Base-by-base conservation (phyloP, 495 filamentous ascomycete genomes). In the Penicillium crystallinum region DNA sequence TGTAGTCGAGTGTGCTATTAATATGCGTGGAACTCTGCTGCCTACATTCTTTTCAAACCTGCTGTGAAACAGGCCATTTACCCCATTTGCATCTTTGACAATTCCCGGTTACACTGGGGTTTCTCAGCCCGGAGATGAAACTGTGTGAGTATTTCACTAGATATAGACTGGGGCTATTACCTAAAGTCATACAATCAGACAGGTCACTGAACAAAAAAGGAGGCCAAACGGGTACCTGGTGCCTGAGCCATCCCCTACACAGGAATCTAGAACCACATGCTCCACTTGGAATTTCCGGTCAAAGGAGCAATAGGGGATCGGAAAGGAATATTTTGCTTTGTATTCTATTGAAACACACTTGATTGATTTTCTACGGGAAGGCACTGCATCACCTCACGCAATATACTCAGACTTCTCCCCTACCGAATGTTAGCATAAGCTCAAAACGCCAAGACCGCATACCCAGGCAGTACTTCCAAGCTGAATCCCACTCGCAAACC, bases 401-500 rank as follows among this genome's bases (percentile, higher is more conserved):
- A 36, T 10, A 17, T 22, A 63, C 37, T 62, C 59, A 25, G 63
- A 67, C 45, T 57, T 50, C 39, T 48, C 51, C 54, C 64, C 59
- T 11, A 46, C 5, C 0, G 1, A 2, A 3, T 18, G 40, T 58
- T 17, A 63, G 56, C 19, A 35, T 25, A 37, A 27, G 2, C 10
- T 0, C 6, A 43, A 33, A 44, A 25, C 33, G 37, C 34, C 45
- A 35, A 47, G 14, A 8, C 17, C n/a, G 10, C n/a, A n/a, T n/a
- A n/a, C n/a, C n/a, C n/a, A n/a, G n/a, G n/a, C n/a, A n/a, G n/a
- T n/a, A n/a, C n/a, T n/a, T n/a, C n/a, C n/a, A n/a, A n/a, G n/a
- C n/a, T n/a, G 21, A 46, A 17, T 63, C 58, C 46, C 49, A 71
- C 50, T 70, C 66, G 37, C 65, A 71, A 4, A 73, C 66, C 50